These are phyloP conservation scores for Crotalaria pallida DNA, from an alignment of 306 rosid species.

Conservation along the genomic window DNA sequence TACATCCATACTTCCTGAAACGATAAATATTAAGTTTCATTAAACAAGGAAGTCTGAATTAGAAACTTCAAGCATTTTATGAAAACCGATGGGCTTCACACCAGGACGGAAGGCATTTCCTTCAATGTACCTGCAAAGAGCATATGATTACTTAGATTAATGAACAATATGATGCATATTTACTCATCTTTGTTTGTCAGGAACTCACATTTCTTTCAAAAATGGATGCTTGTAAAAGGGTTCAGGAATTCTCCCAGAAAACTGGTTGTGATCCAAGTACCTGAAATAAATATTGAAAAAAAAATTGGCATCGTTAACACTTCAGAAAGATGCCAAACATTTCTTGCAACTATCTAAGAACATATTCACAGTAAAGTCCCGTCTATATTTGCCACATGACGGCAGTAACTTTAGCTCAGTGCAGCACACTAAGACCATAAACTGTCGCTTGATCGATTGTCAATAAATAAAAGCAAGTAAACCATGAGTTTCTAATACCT, in stretches of 20 bases:
- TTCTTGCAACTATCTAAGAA: background rate
- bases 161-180: background rate
- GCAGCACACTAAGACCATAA: background rate
- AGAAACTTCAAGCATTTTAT: conserved; percentile 89
- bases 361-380: background rate
- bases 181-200: background rate
- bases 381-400: background rate
- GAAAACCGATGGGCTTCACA: conserved; percentile 75
- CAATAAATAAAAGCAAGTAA: background rate
- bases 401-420: background rate
- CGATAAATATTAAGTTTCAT: conserved; percentile 21
- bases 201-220: conserved; percentile 95
- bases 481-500: background rate
- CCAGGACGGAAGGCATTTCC: conserved; percentile 86
- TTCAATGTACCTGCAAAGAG: conserved; percentile 60
- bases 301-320: background rate
- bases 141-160: conserved; percentile 10
- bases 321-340: conserved; percentile 9
- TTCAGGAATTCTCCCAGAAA: conserved; percentile 88
- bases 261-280: conserved; percentile 96
- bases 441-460: background rate
- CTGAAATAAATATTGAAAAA: conserved; percentile 33
- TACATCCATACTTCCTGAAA: conserved; percentile 27
- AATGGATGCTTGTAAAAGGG: conserved; percentile 86
- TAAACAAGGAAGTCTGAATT: conserved; percentile 83